Percentiles rank a stretch among this genome's conserved stretches.
Evolutionary conservation across 345 rosid genomes (phyloP).

Genomic region (Tarenaya hassleriana): DNA sequence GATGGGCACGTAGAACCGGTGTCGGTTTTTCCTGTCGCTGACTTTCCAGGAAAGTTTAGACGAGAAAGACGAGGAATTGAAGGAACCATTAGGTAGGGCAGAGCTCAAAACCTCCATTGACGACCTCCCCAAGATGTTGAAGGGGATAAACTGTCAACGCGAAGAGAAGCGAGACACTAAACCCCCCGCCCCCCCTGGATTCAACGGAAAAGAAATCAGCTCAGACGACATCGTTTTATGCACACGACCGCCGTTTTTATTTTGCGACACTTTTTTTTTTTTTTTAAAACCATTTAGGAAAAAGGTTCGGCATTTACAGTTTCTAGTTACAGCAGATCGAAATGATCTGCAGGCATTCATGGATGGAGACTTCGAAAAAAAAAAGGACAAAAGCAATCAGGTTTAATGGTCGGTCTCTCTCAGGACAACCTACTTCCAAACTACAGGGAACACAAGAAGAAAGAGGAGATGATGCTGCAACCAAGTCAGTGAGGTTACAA

Average conservation of each 20-base stretch:
- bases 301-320: constrained; percentile 20
- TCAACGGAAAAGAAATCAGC: no score
- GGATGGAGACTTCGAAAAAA: constrained; percentile 8
- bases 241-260: no score
- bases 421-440: no score
- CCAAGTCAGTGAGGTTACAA: no score
- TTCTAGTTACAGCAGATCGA: constrained; percentile 16
- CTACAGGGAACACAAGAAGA: no score
- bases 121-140: no score
- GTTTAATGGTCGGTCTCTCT: constrained; percentile 13
- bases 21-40: constrained; percentile 20
- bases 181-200: no score
- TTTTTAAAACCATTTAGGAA: no score
- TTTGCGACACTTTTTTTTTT: no score
- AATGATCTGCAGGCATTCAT: constrained; percentile 12
- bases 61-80: constrained; percentile 23
- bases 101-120: constrained; percentile 45
- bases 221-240: no score
- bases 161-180: not conserved
- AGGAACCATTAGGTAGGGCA: constrained; percentile 23
- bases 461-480: constrained; percentile 20
- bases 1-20: constrained; percentile 15
- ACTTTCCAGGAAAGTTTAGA: constrained; percentile 25
- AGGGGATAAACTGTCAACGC: constrained; percentile 5
- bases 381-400: constrained; percentile 12